phyloP scores from a whole-genome alignment of 305 asterid species.

The Ajuga reptans region DNA sequence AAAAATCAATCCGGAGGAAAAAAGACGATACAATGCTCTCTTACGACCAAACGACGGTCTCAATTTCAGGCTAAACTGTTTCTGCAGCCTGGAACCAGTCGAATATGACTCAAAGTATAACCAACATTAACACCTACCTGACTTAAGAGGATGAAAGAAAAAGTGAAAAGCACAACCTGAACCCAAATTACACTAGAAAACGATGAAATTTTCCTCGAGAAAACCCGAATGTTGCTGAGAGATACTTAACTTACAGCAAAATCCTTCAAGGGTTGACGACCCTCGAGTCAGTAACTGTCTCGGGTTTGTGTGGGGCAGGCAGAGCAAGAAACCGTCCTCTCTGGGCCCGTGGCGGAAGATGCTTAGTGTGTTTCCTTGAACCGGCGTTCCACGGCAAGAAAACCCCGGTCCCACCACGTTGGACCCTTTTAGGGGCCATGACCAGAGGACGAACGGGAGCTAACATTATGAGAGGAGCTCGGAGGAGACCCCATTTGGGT shows the following conservation, averaged over 20 bases:
- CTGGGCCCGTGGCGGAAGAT: conserved; percentile 91
- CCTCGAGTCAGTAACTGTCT: conserved; percentile 34
- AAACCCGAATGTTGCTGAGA: background rate
- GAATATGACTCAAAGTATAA: conserved; percentile 26
- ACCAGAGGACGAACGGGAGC: conserved; percentile 62
- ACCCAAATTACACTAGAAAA: conserved; percentile 24
- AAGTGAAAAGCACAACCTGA: conserved; percentile 8
- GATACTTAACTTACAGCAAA: conserved; percentile 23
- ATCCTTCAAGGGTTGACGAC: conserved; percentile 21
- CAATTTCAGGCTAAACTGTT: conserved; percentile 29
- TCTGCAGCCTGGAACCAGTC: conserved; percentile 33
- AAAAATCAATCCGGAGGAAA: conserved; percentile 9
- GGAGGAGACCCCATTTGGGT: conserved; percentile 69
- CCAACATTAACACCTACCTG: conserved; percentile 32
- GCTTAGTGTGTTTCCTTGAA: conserved; percentile 57
- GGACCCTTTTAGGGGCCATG: conserved; percentile 44
- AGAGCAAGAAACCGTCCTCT: conserved; percentile 67
- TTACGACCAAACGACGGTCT: conserved; percentile 24
- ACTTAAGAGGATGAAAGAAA: background rate
- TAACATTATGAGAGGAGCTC: conserved; percentile 64
- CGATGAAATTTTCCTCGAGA: conserved; percentile 5
- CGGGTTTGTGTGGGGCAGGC: conserved; percentile 47
- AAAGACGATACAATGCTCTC: conserved; percentile 29
- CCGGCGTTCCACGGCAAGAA: conserved; percentile 74
- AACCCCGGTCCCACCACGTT: conserved; percentile 85